phyloP scores from a whole-genome alignment of 192 early-diverging fungal species.

The Coemansia sp. region DNA sequence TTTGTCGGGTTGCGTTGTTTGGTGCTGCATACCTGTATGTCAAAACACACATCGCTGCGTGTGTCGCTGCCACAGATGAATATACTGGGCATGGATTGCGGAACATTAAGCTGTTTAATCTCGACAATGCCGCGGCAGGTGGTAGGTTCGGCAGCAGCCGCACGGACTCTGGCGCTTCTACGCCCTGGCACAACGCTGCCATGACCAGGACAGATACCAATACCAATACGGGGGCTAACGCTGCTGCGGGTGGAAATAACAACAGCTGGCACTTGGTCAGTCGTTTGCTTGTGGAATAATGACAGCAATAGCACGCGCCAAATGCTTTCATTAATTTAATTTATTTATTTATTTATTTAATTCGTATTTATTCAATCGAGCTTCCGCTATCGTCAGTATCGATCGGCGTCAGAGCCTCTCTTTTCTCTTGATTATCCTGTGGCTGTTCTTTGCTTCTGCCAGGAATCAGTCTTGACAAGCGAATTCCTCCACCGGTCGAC shows the following conservation, averaged over 20 bases:
- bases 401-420: background rate
- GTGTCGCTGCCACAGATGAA: background rate
- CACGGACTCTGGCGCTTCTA: background rate
- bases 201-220: background rate
- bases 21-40: slow-evolving; percentile 28
- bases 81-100: background rate
- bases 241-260: background rate
- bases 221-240: background rate
- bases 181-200: background rate
- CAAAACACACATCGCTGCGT: slow-evolving; percentile 11
- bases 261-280: slow-evolving; percentile 28
- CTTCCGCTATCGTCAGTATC: slow-evolving; percentile 3
- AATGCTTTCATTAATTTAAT: background rate
- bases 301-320: background rate
- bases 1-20: slow-evolving; percentile 21
- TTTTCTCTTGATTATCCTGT: background rate
- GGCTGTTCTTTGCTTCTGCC: background rate
- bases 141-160: background rate
- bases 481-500: background rate
- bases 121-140: background rate
- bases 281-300: slow-evolving; percentile 13
- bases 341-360: background rate
- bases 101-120: background rate
- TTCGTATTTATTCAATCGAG: background rate
- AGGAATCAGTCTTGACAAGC: slow-evolving; percentile 1